Evolutionary conservation across 345 rosid genomes (phyloP), one percentile per base, ranked within the genome.

Genomic region (Dovyalis caffra): DNA sequence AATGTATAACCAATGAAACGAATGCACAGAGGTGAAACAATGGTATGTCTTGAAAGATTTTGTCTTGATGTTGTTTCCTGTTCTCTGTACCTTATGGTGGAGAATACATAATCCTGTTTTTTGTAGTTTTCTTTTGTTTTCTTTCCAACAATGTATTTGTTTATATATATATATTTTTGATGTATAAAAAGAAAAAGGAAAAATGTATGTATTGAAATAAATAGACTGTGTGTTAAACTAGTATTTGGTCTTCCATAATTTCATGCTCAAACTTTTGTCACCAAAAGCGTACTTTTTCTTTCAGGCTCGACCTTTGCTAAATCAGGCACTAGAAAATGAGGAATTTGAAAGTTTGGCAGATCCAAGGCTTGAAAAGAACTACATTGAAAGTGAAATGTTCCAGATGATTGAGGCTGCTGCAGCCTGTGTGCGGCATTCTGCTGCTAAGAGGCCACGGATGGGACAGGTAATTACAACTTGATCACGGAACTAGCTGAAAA

Each of bases 291-390:
- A 40, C 76, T 20, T 64, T 51, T 61, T 74, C 21, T 64, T 77
- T 28, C 85, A 95, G 99, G 96, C 99, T 43, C 97, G 99, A 31
- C 99, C 96, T 67, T 84, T 92, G 83, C 88, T 95, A 71, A 87
- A 87, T 76, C 87, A 86, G 51, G 96, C 91, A 23, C 82, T 89
- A 16, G 96, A 90, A 33, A 85, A 83, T 16, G 88, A 88, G 69
- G 88, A 88, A 32, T 89, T 87, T 74, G 85, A 83, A 15, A 76
- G 81, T 66, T 72, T 95, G 84, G 90, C 75, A 71, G 99, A 95
- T 81, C 94, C 97, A 37, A 87, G 86, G 86, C 93, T 95, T 9
- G 91, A 76, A 58, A 81, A 82, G 71, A 87, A 89, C 75, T 92
- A 86, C 78, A 80, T 82, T 63, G 91, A 81, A 58, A 75, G 83